Evolutionary conservation across 257 asterid species (phyloP).

Genomic region (Orobanche coerulescens): DNA sequence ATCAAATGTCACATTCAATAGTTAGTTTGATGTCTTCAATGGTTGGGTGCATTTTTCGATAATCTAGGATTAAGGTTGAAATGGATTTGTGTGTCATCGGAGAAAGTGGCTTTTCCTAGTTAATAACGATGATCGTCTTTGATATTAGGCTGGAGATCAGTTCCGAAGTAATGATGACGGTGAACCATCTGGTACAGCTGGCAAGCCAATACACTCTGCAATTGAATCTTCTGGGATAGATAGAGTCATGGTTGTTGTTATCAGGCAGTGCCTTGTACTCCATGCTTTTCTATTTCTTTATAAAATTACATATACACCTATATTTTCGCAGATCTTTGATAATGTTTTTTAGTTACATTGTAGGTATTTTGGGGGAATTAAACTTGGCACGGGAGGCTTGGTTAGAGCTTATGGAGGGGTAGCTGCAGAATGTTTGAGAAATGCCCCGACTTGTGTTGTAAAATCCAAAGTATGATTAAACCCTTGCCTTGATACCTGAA

Average conservation of each 20-base stretch:
- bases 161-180: slow-evolving; percentile 89
- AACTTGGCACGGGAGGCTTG: slow-evolving; percentile 97
- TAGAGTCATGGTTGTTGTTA: slow-evolving; percentile 85
- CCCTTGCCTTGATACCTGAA: neutral
- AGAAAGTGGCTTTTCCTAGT: too few relatives aligned
- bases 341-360: neutral
- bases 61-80: neutral
- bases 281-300: neutral
- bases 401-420: slow-evolving; percentile 98
- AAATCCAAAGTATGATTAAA: slow-evolving; percentile 60
- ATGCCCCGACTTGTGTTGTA: slow-evolving; percentile 65
- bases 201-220: slow-evolving; percentile 86
- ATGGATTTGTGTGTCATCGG: neutral
- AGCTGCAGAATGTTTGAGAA: slow-evolving; percentile 77
- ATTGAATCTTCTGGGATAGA: slow-evolving; percentile 79
- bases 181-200: slow-evolving; percentile 97
- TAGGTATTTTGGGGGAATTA: slow-evolving; percentile 91
- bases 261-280: slow-evolving; percentile 39
- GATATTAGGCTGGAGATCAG: slow-evolving; percentile 69
- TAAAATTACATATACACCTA: neutral
- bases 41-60: neutral
- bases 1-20: too few relatives aligned
- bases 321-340: too few relatives aligned
- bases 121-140: neutral
- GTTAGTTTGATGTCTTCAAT: neutral